Conservation (phyloP, 2,329 filamentous ascomycete genomes). For the Fusarium burgessii region DNA sequence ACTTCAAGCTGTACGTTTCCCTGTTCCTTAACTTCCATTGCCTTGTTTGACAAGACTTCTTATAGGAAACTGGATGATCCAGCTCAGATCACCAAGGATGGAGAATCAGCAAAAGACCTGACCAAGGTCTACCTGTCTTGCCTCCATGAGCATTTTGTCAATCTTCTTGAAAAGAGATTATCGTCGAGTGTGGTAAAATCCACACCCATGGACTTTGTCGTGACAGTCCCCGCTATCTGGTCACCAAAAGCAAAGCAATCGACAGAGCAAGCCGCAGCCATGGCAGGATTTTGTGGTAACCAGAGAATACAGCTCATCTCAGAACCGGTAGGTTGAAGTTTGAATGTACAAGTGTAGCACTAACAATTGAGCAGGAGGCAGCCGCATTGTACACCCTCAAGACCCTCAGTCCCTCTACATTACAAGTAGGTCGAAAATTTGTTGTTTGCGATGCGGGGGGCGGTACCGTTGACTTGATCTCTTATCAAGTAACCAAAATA, state of each 20-base stretch:
- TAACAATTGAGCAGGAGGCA: constrained; percentile 55
- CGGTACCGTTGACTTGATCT: constrained; percentile 66
- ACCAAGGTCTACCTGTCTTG: constrained; percentile 60
- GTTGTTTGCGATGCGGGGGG: constrained; percentile 67
- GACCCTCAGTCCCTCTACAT: constrained; percentile 55
- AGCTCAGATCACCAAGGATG: constrained; percentile 46
- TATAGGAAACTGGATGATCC: constrained; percentile 54
- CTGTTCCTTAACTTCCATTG: background rate
- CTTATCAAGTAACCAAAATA: constrained; percentile 60
- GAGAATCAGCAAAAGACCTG: constrained; percentile 52
- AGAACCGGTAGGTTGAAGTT: constrained; percentile 56
- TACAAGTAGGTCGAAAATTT: constrained; percentile 61
- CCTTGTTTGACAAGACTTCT: constrained; percentile 25
- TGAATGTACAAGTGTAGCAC: background rate
- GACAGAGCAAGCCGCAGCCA: constrained; percentile 57
- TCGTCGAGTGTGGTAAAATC: constrained; percentile 56
- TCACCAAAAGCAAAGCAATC: constrained; percentile 65
- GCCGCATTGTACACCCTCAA: constrained; percentile 63
- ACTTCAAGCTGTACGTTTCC: constrained; percentile 62
- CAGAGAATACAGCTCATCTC: constrained; percentile 61
- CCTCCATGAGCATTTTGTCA: constrained; percentile 62
- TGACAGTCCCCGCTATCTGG: constrained; percentile 71
- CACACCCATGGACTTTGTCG: constrained; percentile 64
- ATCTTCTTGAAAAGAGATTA: constrained; percentile 57
- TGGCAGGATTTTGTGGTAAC: constrained; percentile 55